phyloP scores from a whole-genome alignment of 257 asterid genomes.

The Solanum etuberosum region DNA sequence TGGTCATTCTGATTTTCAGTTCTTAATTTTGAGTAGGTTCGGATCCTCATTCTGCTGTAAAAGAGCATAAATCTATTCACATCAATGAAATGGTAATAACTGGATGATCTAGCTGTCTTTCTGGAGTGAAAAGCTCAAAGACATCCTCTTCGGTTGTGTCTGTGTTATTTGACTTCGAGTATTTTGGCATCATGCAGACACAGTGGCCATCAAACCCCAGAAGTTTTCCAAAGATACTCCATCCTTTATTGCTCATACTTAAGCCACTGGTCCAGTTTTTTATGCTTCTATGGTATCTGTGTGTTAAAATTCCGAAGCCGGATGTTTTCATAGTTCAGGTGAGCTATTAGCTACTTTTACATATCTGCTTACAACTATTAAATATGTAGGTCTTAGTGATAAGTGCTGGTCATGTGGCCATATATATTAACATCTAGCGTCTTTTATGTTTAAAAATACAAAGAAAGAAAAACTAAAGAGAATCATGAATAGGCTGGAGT shows the following conservation, averaged over 20 bases:
- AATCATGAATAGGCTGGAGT: neutral
- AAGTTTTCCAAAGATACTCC: conserved; percentile 58
- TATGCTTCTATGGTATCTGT: conserved; percentile 86
- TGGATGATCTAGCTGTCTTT: conserved; percentile 1
- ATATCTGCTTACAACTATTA: neutral
- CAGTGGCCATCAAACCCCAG: conserved; percentile 66
- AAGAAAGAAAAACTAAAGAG: neutral
- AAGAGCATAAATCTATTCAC: conserved; percentile 57
- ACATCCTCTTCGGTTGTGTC: neutral
- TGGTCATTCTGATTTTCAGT: neutral
- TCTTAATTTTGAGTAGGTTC: conserved; percentile 45
- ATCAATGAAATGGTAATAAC: conserved; percentile 67
- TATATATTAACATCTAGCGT: neutral
- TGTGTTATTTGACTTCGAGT: neutral
- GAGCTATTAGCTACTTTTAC: conserved; percentile 7
- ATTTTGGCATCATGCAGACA: conserved; percentile 39
- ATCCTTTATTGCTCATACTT: conserved; percentile 61
- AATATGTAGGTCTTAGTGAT: neutral
- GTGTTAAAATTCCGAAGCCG: conserved; percentile 77
- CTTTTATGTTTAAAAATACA: neutral
- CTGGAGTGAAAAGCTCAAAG: neutral
- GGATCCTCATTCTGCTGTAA: conserved; percentile 70
- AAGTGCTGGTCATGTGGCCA: neutral
- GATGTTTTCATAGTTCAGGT: conserved; percentile 92
- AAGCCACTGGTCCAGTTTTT: conserved; percentile 78